These are phyloP conservation scores for Dictyostelium brefeldianum DNA, from an alignment of 78 protist species.

Conservation along the genomic window DNA sequence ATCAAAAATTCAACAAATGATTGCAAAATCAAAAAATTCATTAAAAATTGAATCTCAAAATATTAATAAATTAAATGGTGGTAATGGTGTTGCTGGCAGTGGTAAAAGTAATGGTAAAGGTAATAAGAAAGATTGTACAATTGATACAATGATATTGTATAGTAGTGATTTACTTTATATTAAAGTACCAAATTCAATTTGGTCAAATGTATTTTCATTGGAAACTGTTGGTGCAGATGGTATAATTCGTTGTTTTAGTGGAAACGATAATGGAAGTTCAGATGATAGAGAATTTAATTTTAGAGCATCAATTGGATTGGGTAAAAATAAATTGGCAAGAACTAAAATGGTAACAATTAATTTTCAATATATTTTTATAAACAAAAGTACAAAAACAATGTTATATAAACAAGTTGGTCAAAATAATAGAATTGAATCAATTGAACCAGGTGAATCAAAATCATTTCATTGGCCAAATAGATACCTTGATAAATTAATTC, in stretches of 20 bases:
- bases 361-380: conserved; percentile 51
- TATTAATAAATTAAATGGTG: not conserved
- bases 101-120: too few relatives aligned
- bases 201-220: conserved; percentile 54
- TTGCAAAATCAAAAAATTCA: not conserved
- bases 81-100: not conserved
- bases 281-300: conserved; percentile 31
- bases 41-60: not conserved
- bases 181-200: conserved; percentile 32
- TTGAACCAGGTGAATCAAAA: conserved; percentile 34
- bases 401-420: conserved; percentile 50
- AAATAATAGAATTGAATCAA: conserved; percentile 2
- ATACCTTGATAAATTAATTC: not conserved
- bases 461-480: conserved; percentile 80
- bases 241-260: not conserved
- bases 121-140: conserved; percentile 20
- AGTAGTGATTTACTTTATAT: conserved; percentile 3
- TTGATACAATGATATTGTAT: conserved; percentile 46
- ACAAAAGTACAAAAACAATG: conserved; percentile 22
- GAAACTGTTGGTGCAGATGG: conserved; percentile 64
- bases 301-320: conserved; percentile 64
- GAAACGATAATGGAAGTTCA: not conserved
- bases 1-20: conserved; percentile 42
- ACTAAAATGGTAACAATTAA: conserved; percentile 81
- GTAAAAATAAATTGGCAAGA: conserved; percentile 54